Evolutionary conservation across 2,329 filamentous ascomycete genomes (phyloP), one percentile per base, ranked within the genome.

Genomic region (Exophiala sp.): DNA sequence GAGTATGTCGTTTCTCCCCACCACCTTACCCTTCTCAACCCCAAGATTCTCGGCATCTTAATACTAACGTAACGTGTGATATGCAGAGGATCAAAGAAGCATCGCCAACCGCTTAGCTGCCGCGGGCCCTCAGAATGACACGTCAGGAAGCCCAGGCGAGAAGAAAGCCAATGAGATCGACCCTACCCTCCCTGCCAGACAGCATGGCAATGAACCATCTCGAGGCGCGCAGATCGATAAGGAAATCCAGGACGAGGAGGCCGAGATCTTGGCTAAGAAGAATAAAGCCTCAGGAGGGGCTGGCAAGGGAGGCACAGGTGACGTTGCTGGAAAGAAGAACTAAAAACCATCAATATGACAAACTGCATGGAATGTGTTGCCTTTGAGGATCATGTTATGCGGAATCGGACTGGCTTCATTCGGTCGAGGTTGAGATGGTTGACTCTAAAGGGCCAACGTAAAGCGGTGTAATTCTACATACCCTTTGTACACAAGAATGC

Each of bases 1-100:
- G 43, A 91, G 86, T 89, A 77, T 11, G 53, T 53, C 13, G 23
- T n/a, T 10, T 27, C 24, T 27, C 24, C 24, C 24, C 10, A 6
- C 24, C 24, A n/a, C n/a, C n/a, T n/a, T n/a, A n/a, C n/a, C n/a
- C n/a, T n/a, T 27, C 24, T 27, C 24, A 27, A 10, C 24, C 10
- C 24, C 10, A 10, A 27, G 24, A 6, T 27, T 6, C 10, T 6
- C 10, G 24, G 5, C 10, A 27, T 10, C 6, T 27, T 34, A 5
- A 13, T 18, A 37, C 34, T 37, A 37, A 37, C 34, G 3, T 11
- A 13, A 8, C 14, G 11, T 38, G 35, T 34, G 13, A 34, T 19
- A 3, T 14, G 23, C 49, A 70, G 68, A 73, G 66, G 71, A 73
- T 49, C 55, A 70, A 56, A 65, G 70, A 48, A 68, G 67, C 43